phyloP scores from a whole-genome alignment of 306 rosid species.

The Bauhinia variegata region DNA sequence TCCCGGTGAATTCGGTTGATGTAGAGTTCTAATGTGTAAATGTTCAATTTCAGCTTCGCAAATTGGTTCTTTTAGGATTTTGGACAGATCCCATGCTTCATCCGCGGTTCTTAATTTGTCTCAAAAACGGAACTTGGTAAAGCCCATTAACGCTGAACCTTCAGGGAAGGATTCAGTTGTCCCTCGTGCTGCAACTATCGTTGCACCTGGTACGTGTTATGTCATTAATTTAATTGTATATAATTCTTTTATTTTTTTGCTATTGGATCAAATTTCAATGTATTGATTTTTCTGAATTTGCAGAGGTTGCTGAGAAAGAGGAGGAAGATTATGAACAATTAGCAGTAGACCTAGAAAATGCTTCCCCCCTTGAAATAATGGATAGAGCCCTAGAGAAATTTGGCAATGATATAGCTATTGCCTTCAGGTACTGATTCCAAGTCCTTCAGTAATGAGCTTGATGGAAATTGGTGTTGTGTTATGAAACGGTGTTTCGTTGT shows the following conservation, averaged over 20 bases:
- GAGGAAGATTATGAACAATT: slow-evolving; percentile 57
- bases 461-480: not conserved
- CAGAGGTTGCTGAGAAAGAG: slow-evolving; percentile 63
- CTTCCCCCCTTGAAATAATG: slow-evolving; percentile 83
- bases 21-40: not conserved
- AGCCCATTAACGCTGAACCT: slow-evolving; percentile 54
- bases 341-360: slow-evolving; percentile 59
- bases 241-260: not conserved
- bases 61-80: slow-evolving; percentile 47
- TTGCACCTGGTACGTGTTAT: slow-evolving; percentile 51
- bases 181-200: slow-evolving; percentile 53
- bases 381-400: slow-evolving; percentile 75
- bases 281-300: slow-evolving; percentile 28
- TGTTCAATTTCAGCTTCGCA: slow-evolving; percentile 52
- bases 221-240: not conserved
- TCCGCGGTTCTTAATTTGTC: slow-evolving; percentile 36
- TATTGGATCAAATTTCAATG: slow-evolving; percentile 8
- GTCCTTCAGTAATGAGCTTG: not conserved
- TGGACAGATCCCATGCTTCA: slow-evolving; percentile 36
- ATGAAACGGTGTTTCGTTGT: not conserved
- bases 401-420: slow-evolving; percentile 81
- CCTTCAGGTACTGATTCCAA: slow-evolving; percentile 64
- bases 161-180: slow-evolving; percentile 52
- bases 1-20: not conserved
- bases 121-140: slow-evolving; percentile 44